Evolutionary conservation across 1,284 basidiomycete genomes (phyloP).

Genomic region (Moesziomyces antarcticus): DNA sequence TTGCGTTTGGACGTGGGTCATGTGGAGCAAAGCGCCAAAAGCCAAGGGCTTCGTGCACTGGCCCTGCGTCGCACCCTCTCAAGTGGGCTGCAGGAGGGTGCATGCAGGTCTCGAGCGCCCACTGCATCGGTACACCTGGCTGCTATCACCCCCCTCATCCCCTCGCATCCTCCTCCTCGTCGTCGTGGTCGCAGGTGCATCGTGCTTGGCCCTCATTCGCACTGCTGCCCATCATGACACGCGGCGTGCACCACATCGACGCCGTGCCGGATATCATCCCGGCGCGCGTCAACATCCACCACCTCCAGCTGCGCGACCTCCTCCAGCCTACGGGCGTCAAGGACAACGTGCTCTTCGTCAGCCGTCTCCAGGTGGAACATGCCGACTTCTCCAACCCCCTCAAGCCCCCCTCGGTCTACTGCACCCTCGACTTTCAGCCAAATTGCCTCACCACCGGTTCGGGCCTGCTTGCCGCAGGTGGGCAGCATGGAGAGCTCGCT

Average conservation of each 20-base stretch:
- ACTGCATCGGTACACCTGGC: no score
- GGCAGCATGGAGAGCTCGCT: conserved; percentile 82
- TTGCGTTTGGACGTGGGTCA: no score
- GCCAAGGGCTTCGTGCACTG: no score
- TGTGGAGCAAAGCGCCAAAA: no score
- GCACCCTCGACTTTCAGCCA: conserved; percentile 77
- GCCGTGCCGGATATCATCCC: conserved; percentile 37
- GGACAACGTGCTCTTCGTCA: conserved; percentile 52
- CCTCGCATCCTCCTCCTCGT: no score
- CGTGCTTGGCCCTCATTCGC: neutral
- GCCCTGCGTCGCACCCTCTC: no score
- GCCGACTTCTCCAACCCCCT: conserved; percentile 39
- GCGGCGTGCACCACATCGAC: conserved; percentile 22
- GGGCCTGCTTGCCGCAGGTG: conserved; percentile 81
- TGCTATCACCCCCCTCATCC: no score
- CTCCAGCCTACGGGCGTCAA: conserved; percentile 40
- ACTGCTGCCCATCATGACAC: conserved; percentile 17
- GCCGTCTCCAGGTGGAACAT: conserved; percentile 49
- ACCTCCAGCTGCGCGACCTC: conserved; percentile 56
- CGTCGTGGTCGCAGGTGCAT: no score
- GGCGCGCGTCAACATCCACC: conserved; percentile 52
- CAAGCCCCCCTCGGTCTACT: conserved; percentile 72
- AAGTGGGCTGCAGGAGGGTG: no score
- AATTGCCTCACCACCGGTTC: conserved; percentile 71
- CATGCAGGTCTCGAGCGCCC: no score